Evolutionary conservation across 2,329 filamentous ascomycete species (phyloP).

Genomic region (Thermomyces lanuginosus): DNA sequence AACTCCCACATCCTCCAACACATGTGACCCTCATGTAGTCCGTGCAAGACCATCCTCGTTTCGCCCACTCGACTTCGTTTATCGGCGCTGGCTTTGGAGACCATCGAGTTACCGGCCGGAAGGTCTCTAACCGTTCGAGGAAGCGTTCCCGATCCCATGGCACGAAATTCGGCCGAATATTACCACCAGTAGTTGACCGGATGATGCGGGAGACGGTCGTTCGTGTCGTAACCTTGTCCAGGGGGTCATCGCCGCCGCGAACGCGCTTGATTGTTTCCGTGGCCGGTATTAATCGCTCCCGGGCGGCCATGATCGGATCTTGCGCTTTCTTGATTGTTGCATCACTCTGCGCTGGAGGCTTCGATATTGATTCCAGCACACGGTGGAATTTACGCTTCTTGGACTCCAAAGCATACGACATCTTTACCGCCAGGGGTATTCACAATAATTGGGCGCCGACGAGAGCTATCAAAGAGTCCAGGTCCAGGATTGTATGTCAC

Average conservation of each 20-base stretch:
- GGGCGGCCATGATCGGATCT: slow-evolving; percentile 10
- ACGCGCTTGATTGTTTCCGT: slow-evolving; percentile 21
- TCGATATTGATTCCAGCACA: slow-evolving; percentile 29
- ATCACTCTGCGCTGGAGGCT: slow-evolving; percentile 11
- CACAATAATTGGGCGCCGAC: too few species aligned
- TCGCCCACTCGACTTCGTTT: slow-evolving; percentile 87
- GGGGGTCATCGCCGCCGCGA: slow-evolving; percentile 14
- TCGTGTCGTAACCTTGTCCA: slow-evolving; percentile 5
- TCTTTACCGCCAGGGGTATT: too few species aligned
- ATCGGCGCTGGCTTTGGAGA: slow-evolving; percentile 76
- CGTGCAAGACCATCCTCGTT: slow-evolving; percentile 76
- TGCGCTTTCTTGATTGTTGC: slow-evolving; percentile 9
- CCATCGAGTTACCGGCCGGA: slow-evolving; percentile 83
- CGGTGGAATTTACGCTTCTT: slow-evolving; percentile 34
- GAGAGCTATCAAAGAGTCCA: too few species aligned
- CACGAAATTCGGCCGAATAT: slow-evolving; percentile 52
- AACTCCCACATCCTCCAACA: slow-evolving; percentile 61
- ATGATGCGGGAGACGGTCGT: slow-evolving; percentile 9
- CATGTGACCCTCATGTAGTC: slow-evolving; percentile 73
- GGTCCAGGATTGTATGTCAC: too few species aligned
- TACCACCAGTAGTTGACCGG: slow-evolving; percentile 16
- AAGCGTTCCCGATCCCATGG: slow-evolving; percentile 75
- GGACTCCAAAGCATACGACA: slow-evolving; percentile 30
- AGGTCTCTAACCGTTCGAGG: slow-evolving; percentile 65
- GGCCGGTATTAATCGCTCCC: slow-evolving; percentile 12